Evolutionary conservation across 1,284 basidiomycete species (phyloP), one percentile per base, ranked within the genome.

Genomic region (Malassezia cuniculi): DNA sequence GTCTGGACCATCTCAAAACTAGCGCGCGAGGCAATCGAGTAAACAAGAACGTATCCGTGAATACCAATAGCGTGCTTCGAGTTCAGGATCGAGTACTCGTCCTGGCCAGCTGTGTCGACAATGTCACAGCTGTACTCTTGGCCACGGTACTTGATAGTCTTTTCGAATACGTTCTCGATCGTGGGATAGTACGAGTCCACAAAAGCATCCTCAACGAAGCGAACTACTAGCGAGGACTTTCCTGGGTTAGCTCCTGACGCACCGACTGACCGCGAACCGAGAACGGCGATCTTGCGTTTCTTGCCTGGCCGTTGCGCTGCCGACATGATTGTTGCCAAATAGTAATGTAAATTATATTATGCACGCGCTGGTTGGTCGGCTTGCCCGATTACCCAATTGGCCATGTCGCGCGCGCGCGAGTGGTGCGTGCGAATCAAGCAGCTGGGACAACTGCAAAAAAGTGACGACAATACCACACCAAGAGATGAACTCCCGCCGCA

Each of bases 1-100:
- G 86, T 82, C 68, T 83, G 78, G 52, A 94, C 77, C 84, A 95
- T 94, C 55, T 97, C 84, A 71, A 95, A 97, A 18, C 85, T 87
- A 60, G 81, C 80, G 50, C 81, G 75, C 20, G 84, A 87, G 7
- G 85, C 78, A 69, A 97, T 86, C 7, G 85, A 86, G 73, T 95
- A 99, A 28, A 97, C 90, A 48, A 86, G 77, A 52, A 86, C 77
- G 68, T 81, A 86, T 57, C 82, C 81, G 65, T 84, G 80, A 54
- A 84, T 80, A 35, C 82, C 79, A 56, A 84, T 77, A 47, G 81
- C 78, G 68, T 85, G 80, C 67, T 82, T 82, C 46, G 79, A 75
- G 53, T 81, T 78, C 61, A 85, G 59, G 50, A 85, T 79, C 20
- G 81, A 81, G 70, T 81, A 85, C 61, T 86, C 84, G 59, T 86